Percentiles rank a stretch among this genome's conserved stretches.
phyloP scores from a whole-genome alignment of 2,329 filamentous ascomycete genomes.

The Ceratocystis destructans region DNA sequence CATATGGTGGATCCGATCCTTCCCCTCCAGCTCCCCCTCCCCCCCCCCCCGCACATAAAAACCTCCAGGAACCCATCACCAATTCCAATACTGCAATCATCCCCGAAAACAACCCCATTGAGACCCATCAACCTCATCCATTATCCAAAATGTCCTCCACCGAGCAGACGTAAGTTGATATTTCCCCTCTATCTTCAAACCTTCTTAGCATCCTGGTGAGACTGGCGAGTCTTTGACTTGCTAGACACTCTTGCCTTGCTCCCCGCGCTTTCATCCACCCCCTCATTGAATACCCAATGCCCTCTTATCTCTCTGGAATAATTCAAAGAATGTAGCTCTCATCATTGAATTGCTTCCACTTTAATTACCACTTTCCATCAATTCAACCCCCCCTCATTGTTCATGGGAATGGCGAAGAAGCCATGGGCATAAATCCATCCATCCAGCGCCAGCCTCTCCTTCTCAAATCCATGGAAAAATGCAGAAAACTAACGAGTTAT shows the following conservation, averaged over 20 bases:
- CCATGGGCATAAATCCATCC: not conserved
- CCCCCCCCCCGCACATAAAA: constrained; percentile 14
- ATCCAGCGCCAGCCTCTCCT: constrained; percentile 24
- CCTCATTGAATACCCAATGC: not conserved
- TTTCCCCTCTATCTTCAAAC: not conserved
- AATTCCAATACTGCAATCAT: constrained; percentile 11
- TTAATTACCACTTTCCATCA: not conserved
- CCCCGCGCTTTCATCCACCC: not conserved
- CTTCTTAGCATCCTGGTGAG: constrained; percentile 17
- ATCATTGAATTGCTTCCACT: too few species aligned
- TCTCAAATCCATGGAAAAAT: constrained; percentile 8
- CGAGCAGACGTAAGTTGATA: constrained; percentile 55
- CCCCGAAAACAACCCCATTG: constrained; percentile 9
- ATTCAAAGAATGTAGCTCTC: too few species aligned
- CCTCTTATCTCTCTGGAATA: too few species aligned
- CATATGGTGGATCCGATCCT: constrained; percentile 18
- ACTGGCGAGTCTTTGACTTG: constrained; percentile 3
- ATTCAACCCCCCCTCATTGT: not conserved
- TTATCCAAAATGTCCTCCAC: constrained; percentile 28
- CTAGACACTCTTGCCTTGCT: not conserved
- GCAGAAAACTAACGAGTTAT: constrained; percentile 5
- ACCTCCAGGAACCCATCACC: constrained; percentile 11
- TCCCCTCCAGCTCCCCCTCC: constrained; percentile 12
- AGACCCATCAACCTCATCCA: constrained; percentile 12
- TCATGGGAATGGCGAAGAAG: constrained; percentile 1